phyloP scores from a whole-genome alignment of 257 asterid genomes.

The Rehmannia glutinosa region DNA sequence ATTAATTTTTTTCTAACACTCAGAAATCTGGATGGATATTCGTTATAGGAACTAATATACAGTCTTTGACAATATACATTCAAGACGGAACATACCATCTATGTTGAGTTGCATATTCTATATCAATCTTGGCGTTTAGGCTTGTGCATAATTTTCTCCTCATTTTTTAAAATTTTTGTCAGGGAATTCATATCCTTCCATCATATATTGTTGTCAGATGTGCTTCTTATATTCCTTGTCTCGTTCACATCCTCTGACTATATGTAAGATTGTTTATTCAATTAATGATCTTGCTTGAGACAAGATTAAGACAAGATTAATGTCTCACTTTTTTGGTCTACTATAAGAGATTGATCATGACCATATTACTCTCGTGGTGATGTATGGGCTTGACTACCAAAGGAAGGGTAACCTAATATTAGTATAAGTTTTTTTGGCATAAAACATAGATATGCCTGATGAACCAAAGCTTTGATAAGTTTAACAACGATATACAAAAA shows the following conservation, averaged over 20 bases:
- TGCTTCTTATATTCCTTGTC: not conserved
- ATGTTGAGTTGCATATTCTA: not conserved
- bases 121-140: not conserved
- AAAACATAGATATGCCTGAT: not conserved
- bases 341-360: too few species aligned
- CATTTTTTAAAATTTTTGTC: not conserved
- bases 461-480: not conserved
- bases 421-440: not conserved
- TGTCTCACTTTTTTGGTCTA: not conserved
- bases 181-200: not conserved
- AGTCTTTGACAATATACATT: not conserved
- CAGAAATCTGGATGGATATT: conserved; percentile 2
- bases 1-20: not conserved
- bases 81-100: not conserved
- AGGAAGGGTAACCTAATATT: not conserved
- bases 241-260: not conserved
- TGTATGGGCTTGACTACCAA: not conserved
- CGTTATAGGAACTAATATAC: not conserved
- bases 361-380: too few species aligned
- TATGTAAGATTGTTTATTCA: not conserved
- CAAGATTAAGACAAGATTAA: not conserved
- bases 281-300: not conserved
- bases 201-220: not conserved
- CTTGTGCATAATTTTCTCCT: not conserved
- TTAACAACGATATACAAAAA: not conserved